These are phyloP conservation scores for Lolium perenne DNA, from an alignment of 176 grass and related monocot species.

Conservation along the genomic window DNA sequence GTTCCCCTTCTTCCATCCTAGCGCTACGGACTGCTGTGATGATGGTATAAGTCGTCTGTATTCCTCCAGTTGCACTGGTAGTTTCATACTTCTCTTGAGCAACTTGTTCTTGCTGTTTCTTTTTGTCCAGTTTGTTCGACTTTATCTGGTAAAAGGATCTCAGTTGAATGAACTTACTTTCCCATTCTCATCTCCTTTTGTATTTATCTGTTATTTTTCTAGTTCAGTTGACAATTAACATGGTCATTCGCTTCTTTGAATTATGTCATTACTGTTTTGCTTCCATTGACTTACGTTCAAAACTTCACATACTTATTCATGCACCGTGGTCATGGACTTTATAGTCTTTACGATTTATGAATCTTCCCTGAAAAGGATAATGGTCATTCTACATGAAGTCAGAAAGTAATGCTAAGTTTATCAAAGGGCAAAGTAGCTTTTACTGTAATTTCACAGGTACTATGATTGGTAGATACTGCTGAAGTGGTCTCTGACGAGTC, in stretches of 20 bases:
- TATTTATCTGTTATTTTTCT: not conserved
- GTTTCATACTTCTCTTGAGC: not conserved
- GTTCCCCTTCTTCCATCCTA: not conserved
- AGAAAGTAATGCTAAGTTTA: slow-evolving; percentile 11
- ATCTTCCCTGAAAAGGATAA: slow-evolving; percentile 12
- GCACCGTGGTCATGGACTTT: not conserved
- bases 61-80: not conserved
- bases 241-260: not conserved
- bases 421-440: slow-evolving; percentile 5
- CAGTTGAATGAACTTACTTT: not conserved
- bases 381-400: not conserved
- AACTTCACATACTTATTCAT: not conserved
- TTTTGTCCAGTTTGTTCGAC: not conserved
- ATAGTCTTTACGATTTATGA: not conserved
- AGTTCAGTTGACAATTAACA: not conserved
- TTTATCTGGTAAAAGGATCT: not conserved
- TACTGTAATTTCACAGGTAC: slow-evolving; percentile 20
- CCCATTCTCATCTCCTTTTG: not conserved
- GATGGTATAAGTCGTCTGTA: not conserved
- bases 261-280: slow-evolving; percentile 11
- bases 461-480: not conserved
- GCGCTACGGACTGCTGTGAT: not conserved
- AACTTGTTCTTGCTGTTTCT: slow-evolving; percentile 15
- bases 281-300: not conserved
- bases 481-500: slow-evolving; percentile 9